Base-by-base conservation (phyloP, 2,329 filamentous ascomycete species). In the Orbilia ellipsospora region DNA sequence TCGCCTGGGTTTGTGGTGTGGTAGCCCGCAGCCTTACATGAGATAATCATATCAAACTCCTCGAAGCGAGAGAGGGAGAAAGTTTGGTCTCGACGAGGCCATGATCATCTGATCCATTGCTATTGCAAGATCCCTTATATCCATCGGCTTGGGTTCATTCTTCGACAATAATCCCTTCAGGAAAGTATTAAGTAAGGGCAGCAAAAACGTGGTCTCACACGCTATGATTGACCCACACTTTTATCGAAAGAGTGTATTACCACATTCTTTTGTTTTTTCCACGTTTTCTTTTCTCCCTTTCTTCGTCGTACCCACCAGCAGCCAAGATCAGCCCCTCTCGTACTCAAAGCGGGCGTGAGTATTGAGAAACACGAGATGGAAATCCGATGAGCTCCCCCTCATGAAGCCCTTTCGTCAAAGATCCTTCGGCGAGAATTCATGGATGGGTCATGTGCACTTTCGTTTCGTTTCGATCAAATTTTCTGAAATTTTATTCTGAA, bases 171-270 rank as follows among this genome's bases (percentile, higher is more conserved):
- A 48, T 18, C 44, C 16, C 16, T 48, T 23, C 48, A 62, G 31
- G 54, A 70, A 70, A 13, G 28, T 28, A 62, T 64, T 7, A 64
- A 67, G 62, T 57, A 74, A 74, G 70, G 70, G 70, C 63, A 16
- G 61, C 31, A 36, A 75, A 75, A 75, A 75, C 64, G 72, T 75
- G 72, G 72, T 64, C 70, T 75, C 64, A 68, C 69, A 73, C 70
- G 70, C 70, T 74, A 55, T 74, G 70, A 74, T 62, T 62, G 70
- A 74, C 70, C 70, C 56, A 67, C 62, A 31, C 42, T 54, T 59
- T 36, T 57, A 67, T 74, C 70, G 62, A 26, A 55, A 50, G 45
- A 73, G 44, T 54, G 28, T 31, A 31, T 68, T 62, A 48, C 63
- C 65, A 70, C 66, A 57, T 65, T 68, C 31, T 36, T 36, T 23